Evolutionary conservation across 2,329 filamentous ascomycete species (phyloP).

Genomic region (Tolypocladium album): DNA sequence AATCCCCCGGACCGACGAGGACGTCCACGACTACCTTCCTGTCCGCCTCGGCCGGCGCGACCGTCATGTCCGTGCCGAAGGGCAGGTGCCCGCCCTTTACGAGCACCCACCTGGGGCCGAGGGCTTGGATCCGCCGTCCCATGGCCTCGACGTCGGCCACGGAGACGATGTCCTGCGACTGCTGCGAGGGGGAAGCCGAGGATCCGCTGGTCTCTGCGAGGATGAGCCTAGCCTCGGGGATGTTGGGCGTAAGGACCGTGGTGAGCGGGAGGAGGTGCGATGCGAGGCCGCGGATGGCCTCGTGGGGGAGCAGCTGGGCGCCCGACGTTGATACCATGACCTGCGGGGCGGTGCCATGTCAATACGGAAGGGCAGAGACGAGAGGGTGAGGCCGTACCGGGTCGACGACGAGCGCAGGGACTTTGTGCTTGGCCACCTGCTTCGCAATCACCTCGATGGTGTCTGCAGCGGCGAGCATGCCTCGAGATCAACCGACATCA

Average conservation of each 20-base stretch:
- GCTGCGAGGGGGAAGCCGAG: conserved; percentile 8
- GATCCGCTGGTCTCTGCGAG: conserved; percentile 38
- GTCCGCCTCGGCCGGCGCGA: conserved; percentile 48
- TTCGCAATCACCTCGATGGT: conserved; percentile 25
- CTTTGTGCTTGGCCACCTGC: conserved; percentile 17
- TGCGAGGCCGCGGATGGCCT: conserved; percentile 52
- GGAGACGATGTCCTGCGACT: conserved; percentile 30
- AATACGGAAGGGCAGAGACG: background rate
- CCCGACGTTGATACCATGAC: conserved; percentile 90
- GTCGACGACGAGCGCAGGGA: conserved; percentile 23
- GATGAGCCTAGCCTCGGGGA: conserved; percentile 62
- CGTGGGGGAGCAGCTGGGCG: conserved; percentile 52
- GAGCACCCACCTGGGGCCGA: conserved; percentile 73
- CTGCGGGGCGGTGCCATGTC: conserved; percentile 29
- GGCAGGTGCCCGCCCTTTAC: conserved; percentile 90
- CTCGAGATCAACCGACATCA: conserved; percentile 9
- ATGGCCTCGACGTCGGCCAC: conserved; percentile 59
- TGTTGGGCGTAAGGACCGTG: conserved; percentile 65
- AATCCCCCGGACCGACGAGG: conserved; percentile 48
- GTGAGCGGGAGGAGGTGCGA: conserved; percentile 52
- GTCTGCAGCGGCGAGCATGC: conserved; percentile 27
- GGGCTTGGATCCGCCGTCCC: conserved; percentile 50
- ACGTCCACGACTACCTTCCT: conserved; percentile 65
- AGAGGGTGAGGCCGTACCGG: conserved; percentile 16
- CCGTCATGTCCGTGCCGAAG: conserved; percentile 50